Percentiles rank a stretch among this genome's conserved stretches.
Evolutionary conservation across 2,329 filamentous ascomycete species (phyloP).

Genomic region (Diplocarpon mali): DNA sequence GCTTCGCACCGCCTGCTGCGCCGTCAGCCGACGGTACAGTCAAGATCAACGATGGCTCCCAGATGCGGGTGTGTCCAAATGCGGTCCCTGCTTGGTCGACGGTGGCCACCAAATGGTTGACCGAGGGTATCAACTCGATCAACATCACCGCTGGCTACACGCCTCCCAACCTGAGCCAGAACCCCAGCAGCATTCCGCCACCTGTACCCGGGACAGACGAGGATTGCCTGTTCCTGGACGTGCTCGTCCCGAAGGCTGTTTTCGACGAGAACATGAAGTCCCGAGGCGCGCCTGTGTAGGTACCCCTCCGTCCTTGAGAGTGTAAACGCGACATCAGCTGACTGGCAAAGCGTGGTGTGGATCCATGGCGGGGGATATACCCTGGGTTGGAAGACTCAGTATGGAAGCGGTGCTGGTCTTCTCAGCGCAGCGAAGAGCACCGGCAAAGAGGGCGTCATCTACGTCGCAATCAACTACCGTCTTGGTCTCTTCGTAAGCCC

Average conservation of each 20-base stretch:
- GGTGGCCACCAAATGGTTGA: background rate
- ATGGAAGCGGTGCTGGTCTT: conserved; percentile 29
- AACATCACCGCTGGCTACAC: conserved; percentile 4
- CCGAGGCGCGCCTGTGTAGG: conserved; percentile 12
- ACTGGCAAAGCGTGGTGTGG: conserved; percentile 34
- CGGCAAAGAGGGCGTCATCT: conserved; percentile 28
- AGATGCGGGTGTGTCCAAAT: conserved; percentile 29
- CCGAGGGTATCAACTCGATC: background rate
- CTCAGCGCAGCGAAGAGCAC: conserved; percentile 22
- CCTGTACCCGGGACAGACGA: conserved; percentile 20
- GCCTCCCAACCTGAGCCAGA: conserved; percentile 9
- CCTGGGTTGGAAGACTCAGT: conserved; percentile 30
- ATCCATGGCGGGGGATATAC: conserved; percentile 39
- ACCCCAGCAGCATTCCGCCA: background rate
- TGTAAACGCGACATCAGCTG: background rate
- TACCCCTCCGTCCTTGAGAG: background rate
- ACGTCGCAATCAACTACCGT: conserved; percentile 28
- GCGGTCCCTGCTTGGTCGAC: conserved; percentile 16
- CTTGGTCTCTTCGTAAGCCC: conserved; percentile 24
- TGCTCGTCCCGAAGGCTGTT: conserved; percentile 32
- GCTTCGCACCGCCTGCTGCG: conserved; percentile 32
- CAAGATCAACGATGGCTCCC: conserved; percentile 26
- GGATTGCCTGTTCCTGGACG: conserved; percentile 39
- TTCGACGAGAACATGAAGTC: conserved; percentile 26
- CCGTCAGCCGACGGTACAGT: conserved; percentile 18